Evolutionary conservation across 257 asterid species (phyloP).

Genomic region (Plantago elongata): DNA sequence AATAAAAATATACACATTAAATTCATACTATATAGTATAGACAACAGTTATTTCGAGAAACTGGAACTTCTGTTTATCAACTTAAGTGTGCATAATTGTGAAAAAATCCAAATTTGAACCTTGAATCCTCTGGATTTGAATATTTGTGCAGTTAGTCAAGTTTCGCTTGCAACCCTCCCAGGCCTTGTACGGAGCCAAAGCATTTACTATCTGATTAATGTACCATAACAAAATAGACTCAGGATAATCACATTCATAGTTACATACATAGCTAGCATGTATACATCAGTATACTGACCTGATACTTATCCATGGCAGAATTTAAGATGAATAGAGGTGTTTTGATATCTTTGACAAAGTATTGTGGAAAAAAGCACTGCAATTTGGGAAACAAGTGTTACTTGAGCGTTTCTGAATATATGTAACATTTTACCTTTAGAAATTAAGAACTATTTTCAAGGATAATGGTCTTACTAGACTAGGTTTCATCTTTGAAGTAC

Average conservation of each 20-base stretch:
- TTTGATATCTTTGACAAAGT: constrained; percentile 46
- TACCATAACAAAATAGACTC: not conserved
- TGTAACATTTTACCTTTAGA: not conserved
- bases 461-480: constrained; percentile 48
- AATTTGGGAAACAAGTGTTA: not conserved
- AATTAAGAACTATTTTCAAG: not conserved
- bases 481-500: constrained; percentile 67
- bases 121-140: constrained; percentile 47
- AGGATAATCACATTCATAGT: not conserved
- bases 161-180: constrained; percentile 63
- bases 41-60: not conserved
- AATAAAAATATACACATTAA: not conserved
- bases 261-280: not conserved
- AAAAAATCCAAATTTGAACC: too few relatives aligned
- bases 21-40: too few relatives aligned
- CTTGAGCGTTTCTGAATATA: too few relatives aligned
- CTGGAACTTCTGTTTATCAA: too few relatives aligned
- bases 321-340: constrained; percentile 75
- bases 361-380: constrained; percentile 91
- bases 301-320: constrained; percentile 93
- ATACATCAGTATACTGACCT: constrained; percentile 39
- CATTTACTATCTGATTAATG: constrained; percentile 38
- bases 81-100: too few relatives aligned
- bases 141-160: constrained; percentile 44
- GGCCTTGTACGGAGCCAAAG: constrained; percentile 52